Evolutionary conservation across 768 basidiomycete species (phyloP).

Genomic region (Amanita rimosa): DNA sequence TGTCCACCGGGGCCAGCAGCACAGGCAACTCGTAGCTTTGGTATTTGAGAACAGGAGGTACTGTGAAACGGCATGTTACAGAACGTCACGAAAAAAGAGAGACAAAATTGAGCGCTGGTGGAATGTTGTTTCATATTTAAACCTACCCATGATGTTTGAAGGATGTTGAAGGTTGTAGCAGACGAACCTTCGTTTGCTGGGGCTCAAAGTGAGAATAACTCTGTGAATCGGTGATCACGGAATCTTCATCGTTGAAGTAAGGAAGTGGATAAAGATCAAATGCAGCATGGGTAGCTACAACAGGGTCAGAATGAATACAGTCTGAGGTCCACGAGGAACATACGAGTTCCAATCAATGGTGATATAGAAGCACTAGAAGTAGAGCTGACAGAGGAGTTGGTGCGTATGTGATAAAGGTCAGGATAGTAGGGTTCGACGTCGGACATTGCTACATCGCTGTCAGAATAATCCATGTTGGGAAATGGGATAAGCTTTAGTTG

Average conservation of each 20-base stretch:
- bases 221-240: slow-evolving; percentile 36
- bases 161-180: slow-evolving; percentile 52
- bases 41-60: slow-evolving; percentile 65
- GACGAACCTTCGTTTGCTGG: slow-evolving; percentile 40
- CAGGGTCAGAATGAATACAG: not conserved
- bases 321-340: slow-evolving; percentile 15
- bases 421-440: slow-evolving; percentile 48
- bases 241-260: slow-evolving; percentile 33
- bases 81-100: not conserved
- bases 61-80: slow-evolving; percentile 20
- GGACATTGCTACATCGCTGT: slow-evolving; percentile 64
- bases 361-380: slow-evolving; percentile 37
- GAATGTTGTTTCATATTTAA: slow-evolving; percentile 1
- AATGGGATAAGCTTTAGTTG: slow-evolving; percentile 70
- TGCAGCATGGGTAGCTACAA: slow-evolving; percentile 42
- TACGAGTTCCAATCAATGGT: slow-evolving; percentile 35
- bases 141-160: slow-evolving; percentile 68
- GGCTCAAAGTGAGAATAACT: slow-evolving; percentile 29
- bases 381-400: slow-evolving; percentile 58
- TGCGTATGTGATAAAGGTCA: slow-evolving; percentile 47
- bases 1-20: slow-evolving; percentile 57
- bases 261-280: slow-evolving; percentile 54
- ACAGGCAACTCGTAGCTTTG: slow-evolving; percentile 73
- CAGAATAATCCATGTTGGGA: slow-evolving; percentile 45
- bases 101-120: not conserved